Evolutionary conservation across 257 asterid species (phyloP), one percentile per base, ranked within the genome.

Genomic region (Verbena officinalis): DNA sequence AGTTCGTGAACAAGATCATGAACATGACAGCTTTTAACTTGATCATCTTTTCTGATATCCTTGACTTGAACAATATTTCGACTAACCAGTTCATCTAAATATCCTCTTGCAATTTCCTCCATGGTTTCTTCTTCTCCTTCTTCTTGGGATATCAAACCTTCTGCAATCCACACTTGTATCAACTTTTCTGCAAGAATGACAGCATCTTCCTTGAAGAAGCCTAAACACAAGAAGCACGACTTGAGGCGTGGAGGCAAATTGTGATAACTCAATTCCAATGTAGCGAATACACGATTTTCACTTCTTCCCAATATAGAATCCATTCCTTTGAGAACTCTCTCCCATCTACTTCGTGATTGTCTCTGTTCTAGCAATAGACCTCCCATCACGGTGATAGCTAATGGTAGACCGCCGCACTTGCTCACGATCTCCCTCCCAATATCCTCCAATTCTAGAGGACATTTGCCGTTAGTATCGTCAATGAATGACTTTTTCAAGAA

Each of bases 331-430:
- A 45, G 75, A 11, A 64, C 76, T 13, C 36, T 75, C 44, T 64
- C 60, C 80, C 80, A 75, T 45, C 53, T 64, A 9, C 66, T 52
- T 19, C 9, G n/a, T 2, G 43, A 36, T 3, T 11, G 43, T 15
- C 16, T 39, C 43, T 52, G 44, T 5, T 33, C 52, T 1, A 55
- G 9, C 33, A 74, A 38, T 31, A 75, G 43, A 34, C 73, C 72
- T 52, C 76, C 76, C 0, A n/a, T n/a, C n/a, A n/a, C n/a, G n/a
- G n/a, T 39, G 31, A 75, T 75, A 4, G 73, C 76, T 33, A 64
- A 64, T 3, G 76, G 76, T 17, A 75, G 40, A 4, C 77, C 70
- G 0, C 33, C 40, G 46, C 77, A 70, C 11, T 45, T 42, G 13
- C 40, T 48, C 38, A 75, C 10, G 22, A 76, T 71, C 63, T 71